Percentiles rank a stretch among this genome's conserved stretches.
Evolutionary conservation across 2,329 filamentous ascomycete genomes (phyloP).

Genomic region (Fusarium sp.): DNA sequence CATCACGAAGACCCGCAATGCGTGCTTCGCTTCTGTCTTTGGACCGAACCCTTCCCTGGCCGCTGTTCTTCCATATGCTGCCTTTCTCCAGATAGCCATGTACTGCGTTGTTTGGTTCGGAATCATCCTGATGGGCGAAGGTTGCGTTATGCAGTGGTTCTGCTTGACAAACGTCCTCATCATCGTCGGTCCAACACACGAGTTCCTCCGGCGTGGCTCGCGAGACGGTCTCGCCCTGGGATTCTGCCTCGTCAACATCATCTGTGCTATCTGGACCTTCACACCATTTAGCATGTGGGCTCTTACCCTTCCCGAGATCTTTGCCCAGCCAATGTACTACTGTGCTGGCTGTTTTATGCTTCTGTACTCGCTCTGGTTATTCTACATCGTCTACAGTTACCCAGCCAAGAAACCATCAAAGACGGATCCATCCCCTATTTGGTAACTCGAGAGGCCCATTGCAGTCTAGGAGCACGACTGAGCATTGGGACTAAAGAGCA

Average conservation of each 20-base stretch:
- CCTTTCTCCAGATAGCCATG: conserved; percentile 4
- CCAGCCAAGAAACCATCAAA: neutral
- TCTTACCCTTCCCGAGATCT: conserved; percentile 1
- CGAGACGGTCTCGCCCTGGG: conserved; percentile 2
- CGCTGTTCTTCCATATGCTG: neutral
- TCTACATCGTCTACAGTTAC: neutral
- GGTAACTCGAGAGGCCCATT: neutral
- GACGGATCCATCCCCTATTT: neutral
- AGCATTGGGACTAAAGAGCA: neutral
- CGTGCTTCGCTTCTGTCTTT: neutral
- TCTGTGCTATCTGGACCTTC: conserved; percentile 8
- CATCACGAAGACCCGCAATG: neutral
- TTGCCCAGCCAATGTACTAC: neutral
- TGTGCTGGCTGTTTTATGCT: neutral
- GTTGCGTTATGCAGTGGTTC: conserved; percentile 5
- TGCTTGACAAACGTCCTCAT: conserved; percentile 15
- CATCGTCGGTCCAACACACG: conserved; percentile 3
- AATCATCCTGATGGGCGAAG: conserved; percentile 6
- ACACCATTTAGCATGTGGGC: conserved; percentile 12
- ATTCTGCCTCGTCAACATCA: conserved; percentile 11
- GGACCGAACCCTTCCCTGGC: neutral
- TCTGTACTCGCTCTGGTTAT: neutral
- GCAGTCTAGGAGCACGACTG: neutral
- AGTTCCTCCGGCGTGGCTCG: conserved; percentile 5
- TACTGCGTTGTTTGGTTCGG: neutral